Conservation (phyloP, 306 rosid genomes). For the Fragaria vesca region DNA sequence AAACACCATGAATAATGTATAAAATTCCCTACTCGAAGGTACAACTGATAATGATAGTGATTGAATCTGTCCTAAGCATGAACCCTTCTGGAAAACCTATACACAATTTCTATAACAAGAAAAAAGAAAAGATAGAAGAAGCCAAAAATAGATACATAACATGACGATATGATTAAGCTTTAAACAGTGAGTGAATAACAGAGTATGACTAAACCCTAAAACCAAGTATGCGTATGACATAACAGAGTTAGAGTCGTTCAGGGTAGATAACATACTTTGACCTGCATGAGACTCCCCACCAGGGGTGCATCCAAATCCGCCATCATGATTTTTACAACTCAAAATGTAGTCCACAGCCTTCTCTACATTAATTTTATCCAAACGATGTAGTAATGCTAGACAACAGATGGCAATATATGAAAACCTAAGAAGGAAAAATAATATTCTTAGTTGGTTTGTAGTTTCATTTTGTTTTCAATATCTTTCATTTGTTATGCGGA, state of each 20-base stretch:
- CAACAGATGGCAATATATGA: conserved; percentile 76
- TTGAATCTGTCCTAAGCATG: background rate
- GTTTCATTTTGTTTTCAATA: background rate
- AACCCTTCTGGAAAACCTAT: background rate
- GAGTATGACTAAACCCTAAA: too few relatives aligned
- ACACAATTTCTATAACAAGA: background rate
- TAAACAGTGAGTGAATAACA: background rate
- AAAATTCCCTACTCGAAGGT: background rate
- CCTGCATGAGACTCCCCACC: conserved; percentile 97
- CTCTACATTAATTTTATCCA: conserved; percentile 76
- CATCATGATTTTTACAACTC: conserved; percentile 90
- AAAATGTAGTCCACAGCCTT: conserved; percentile 76
- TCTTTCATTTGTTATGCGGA: background rate
- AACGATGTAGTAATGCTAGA: conserved; percentile 51
- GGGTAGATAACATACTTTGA: conserved; percentile 59
- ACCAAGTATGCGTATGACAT: too few relatives aligned
- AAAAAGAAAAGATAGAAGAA: background rate
- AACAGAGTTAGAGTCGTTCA: background rate
- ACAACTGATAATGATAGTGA: background rate
- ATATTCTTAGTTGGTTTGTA: background rate
- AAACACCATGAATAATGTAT: background rate
- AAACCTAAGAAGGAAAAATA: conserved; percentile 46
- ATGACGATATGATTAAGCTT: too few relatives aligned
- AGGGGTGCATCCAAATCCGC: conserved; percentile 90
- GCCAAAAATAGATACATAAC: too few relatives aligned